Base-by-base conservation (phyloP, 2,329 filamentous ascomycete genomes). In the Botryotinia convoluta region DNA sequence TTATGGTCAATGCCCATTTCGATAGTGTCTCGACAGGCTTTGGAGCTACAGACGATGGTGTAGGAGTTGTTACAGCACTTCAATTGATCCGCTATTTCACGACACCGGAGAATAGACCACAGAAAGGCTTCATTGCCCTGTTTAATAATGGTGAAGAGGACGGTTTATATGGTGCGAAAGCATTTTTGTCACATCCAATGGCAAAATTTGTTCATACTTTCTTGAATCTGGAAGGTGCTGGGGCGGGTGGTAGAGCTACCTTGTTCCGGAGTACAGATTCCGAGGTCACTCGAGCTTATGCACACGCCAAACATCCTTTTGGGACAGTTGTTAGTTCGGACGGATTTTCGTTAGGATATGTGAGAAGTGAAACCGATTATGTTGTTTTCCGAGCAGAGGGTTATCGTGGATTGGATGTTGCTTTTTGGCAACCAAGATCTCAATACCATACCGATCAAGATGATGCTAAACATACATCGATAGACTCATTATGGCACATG, bases 101-200 rank as follows among this genome's bases (percentile, higher is more conserved):
- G 1, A 87, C 87, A 3, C 84, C 88, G 0, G 90, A 87, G 42
- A 89, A 93, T 76, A 90, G 90, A 79, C 95, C 95, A 2, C 91
- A 90, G 79, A 89, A 91, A 77, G 95, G 95, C 2, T 87, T 99
- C 61, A 89, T 98, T 22, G 87, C 94, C 16, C 86, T 98, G 42
- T 87, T 98, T 80, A 99, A 99, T 85, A 98, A 98, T 79, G 95
- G 93, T 51, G 96, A 99, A 80, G 96, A 99, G 81, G 95, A 98
- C 79, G 96, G 91, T 51, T 85, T 98, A 18, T 93, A 97, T 76
- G 96, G 96, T 1, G 94, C 95, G 10, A 89, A 90, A 74, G 94
- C 92, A 9, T 98, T 97, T 79, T 91, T 92, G 42, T 90, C 94
- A 77, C 94, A 95, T 81, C 93, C 94, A 0, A 86, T 97, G 75